Percentiles rank a stretch among this genome's conserved stretches.
Evolutionary conservation across 2,329 filamentous ascomycete genomes (phyloP).

Genomic region (Cladosporium austrohemisphaericum): DNA sequence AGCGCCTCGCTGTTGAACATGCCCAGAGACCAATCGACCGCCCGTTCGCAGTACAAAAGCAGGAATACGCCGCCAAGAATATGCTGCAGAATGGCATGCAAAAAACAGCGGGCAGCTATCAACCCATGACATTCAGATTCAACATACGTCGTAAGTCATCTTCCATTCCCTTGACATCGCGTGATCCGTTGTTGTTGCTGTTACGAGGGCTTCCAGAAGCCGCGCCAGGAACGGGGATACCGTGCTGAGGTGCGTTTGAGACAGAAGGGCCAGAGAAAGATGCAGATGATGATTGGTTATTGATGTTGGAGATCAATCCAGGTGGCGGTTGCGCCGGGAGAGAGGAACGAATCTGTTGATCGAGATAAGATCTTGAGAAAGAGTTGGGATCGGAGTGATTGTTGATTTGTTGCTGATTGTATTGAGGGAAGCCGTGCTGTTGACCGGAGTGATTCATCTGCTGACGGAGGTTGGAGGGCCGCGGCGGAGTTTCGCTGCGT

Average conservation of each 20-base stretch:
- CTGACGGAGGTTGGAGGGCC: conserved; percentile 43
- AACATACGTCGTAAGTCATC: conserved; percentile 41
- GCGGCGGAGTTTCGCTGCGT: conserved; percentile 39
- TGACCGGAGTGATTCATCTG: conserved; percentile 31
- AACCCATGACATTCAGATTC: conserved; percentile 23
- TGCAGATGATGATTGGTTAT: background rate
- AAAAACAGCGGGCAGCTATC: background rate
- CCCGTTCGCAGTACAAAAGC: background rate
- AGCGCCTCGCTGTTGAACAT: conserved; percentile 14
- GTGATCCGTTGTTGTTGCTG: conserved; percentile 14
- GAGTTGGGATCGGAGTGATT: conserved; percentile 22
- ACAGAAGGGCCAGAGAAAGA: background rate
- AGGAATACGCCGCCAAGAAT: background rate
- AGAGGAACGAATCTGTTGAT: conserved; percentile 29
- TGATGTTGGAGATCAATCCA: conserved; percentile 12
- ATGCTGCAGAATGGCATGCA: background rate
- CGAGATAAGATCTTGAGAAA: conserved; percentile 32
- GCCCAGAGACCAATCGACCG: background rate
- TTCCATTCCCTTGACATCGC: conserved; percentile 36
- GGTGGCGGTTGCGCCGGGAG: conserved; percentile 17
- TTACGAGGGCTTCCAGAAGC: conserved; percentile 4
- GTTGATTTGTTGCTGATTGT: conserved; percentile 17
- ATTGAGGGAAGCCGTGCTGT: conserved; percentile 16
- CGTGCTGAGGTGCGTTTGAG: conserved; percentile 13
- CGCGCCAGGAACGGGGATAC: conserved; percentile 1